Percentiles rank a stretch among this genome's conserved stretches.
Conservation (phyloP, 768 basidiomycete genomes). For the Russula virescens region DNA sequence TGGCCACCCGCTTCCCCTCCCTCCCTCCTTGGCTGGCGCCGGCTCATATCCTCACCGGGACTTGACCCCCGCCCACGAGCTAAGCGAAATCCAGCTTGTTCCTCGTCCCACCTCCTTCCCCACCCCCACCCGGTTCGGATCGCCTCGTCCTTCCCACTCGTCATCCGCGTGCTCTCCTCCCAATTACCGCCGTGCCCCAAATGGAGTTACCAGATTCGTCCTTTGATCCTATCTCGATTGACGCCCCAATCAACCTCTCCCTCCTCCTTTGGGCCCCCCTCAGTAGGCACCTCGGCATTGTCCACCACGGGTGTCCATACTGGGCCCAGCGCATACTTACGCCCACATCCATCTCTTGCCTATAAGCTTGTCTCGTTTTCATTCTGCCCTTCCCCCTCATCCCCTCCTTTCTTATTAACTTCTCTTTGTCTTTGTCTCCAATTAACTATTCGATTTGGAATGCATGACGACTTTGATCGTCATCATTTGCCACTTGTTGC, state of each 20-base stretch:
- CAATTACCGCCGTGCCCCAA: slow-evolving; percentile 1
- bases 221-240: slow-evolving; percentile 12
- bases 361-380: neutral
- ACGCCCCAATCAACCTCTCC: slow-evolving; percentile 5
- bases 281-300: slow-evolving; percentile 1
- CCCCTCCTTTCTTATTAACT: neutral
- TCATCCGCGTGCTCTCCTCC: neutral
- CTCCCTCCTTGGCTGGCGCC: neutral
- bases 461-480: neutral
- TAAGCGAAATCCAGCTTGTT: too few relatives aligned
- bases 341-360: neutral
- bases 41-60: neutral
- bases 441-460: neutral
- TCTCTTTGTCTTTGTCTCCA: neutral
- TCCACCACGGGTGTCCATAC: too few relatives aligned
- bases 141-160: neutral
- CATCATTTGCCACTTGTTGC: too few relatives aligned
- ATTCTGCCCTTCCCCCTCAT: neutral
- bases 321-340: neutral
- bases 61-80: too few relatives aligned
- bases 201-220: slow-evolving; percentile 13
- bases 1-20: neutral
- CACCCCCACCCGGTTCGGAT: too few relatives aligned
- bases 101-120: too few relatives aligned
- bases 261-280: slow-evolving; percentile 10